phyloP scores from a whole-genome alignment of 345 rosid genomes.

The Brassica incana region DNA sequence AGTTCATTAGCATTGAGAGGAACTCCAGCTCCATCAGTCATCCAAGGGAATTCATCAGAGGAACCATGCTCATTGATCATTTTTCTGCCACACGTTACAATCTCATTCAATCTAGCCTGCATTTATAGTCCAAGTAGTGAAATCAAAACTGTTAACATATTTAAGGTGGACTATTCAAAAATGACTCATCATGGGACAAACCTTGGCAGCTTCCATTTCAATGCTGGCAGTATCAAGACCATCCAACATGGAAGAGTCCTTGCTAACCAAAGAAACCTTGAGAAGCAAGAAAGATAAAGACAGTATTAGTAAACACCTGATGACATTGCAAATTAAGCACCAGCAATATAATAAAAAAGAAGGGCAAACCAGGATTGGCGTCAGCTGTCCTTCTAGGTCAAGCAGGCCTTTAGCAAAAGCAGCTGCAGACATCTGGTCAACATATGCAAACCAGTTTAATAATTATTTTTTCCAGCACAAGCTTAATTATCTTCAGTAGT shows the following conservation, averaged over 20 bases:
- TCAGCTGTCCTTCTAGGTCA: conserved; percentile 97
- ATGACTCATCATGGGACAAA: conserved; percentile 31
- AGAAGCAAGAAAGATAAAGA: conserved; percentile 27
- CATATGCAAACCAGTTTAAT: conserved; percentile 9
- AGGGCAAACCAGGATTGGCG: conserved; percentile 84
- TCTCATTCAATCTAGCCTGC: conserved; percentile 91
- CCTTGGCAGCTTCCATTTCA: conserved; percentile 98
- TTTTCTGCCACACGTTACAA: conserved; percentile 63
- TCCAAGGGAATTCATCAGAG: conserved; percentile 79
- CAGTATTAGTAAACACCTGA: not conserved
- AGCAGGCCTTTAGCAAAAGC: conserved; percentile 99
- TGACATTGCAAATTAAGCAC: conserved; percentile 20
- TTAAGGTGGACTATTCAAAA: too few relatives aligned
- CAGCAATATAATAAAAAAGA: conserved; percentile 2
- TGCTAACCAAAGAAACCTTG: conserved; percentile 99
- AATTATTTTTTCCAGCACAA: not conserved
- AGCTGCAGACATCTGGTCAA: conserved; percentile 97
- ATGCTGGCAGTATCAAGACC: conserved; percentile 95
- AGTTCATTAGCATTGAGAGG: conserved; percentile 85
- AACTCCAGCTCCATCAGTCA: conserved; percentile 96
- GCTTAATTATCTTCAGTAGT: conserved; percentile 2
- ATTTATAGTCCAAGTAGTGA: not conserved
- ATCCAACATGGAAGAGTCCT: conserved; percentile 99
- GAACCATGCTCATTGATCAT: conserved; percentile 43
- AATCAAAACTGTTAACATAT: not conserved